Conservation (phyloP, 495 filamentous ascomycete genomes). For the Letharia lupina region DNA sequence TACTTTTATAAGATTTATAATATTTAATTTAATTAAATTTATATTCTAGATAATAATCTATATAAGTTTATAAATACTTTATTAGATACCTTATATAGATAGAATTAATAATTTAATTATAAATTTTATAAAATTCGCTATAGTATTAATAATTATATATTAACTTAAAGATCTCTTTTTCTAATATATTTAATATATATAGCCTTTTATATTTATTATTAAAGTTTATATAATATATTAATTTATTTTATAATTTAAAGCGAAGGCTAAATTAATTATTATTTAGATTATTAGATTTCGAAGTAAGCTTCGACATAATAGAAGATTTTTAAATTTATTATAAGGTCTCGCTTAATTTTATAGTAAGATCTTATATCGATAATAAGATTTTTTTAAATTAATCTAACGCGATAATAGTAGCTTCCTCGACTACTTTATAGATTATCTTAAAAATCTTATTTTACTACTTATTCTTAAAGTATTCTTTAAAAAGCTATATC, state of each 20-base stretch:
- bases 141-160: neutral
- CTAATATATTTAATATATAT: neutral
- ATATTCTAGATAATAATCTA: constrained; percentile 9
- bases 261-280: neutral
- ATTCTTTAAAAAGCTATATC: neutral
- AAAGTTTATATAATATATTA: neutral
- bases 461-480: neutral
- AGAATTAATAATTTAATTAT: neutral
- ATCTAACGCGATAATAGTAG: neutral
- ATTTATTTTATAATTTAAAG: neutral
- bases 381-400: neutral
- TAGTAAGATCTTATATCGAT: too few relatives aligned
- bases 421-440: neutral
- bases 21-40: neutral
- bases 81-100: neutral
- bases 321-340: neutral
- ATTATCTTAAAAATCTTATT: neutral
- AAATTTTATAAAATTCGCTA: neutral
- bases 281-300: neutral
- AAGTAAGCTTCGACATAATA: neutral
- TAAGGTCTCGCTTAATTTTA: neutral
- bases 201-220: neutral
- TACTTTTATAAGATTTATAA: neutral
- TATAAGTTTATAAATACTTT: neutral
- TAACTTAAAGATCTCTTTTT: neutral